Percentiles rank a stretch among this genome's conserved stretches.
Evolutionary conservation across 441 rosid species (phyloP).

Genomic region (Adansonia gregorii): DNA sequence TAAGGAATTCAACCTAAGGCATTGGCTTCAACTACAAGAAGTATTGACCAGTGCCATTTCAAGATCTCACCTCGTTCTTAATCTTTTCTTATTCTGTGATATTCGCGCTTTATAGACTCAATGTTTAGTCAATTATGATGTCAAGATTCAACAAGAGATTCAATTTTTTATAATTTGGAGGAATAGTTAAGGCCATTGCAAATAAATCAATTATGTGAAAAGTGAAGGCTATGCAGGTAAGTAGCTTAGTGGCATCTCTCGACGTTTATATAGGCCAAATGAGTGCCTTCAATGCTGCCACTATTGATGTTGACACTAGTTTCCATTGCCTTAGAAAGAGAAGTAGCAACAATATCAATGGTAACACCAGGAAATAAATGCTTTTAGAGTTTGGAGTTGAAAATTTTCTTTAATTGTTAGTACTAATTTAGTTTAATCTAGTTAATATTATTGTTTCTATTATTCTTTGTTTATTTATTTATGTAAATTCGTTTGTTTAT

Average conservation of each 20-base stretch:
- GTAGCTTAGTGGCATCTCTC: slow-evolving; percentile 88
- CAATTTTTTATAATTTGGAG: slow-evolving; percentile 70
- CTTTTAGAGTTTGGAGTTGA: too few species aligned
- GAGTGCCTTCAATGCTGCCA: slow-evolving; percentile 62
- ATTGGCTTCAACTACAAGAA: too few species aligned
- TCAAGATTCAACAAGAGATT: slow-evolving; percentile 82
- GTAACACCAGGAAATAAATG: too few species aligned
- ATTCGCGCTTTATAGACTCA: slow-evolving; percentile 88
- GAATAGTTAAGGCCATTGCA: slow-evolving; percentile 88
- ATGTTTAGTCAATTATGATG: slow-evolving; percentile 85
- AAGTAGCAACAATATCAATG: slow-evolving; percentile 50
- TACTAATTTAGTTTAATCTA: too few species aligned
- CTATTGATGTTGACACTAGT: slow-evolving; percentile 51
- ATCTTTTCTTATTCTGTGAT: slow-evolving; percentile 56
- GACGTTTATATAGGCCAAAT: slow-evolving; percentile 75
- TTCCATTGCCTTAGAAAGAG: slow-evolving; percentile 56
- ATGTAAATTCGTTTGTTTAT: too few species aligned
- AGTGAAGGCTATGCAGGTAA: slow-evolving; percentile 89
- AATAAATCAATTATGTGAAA: slow-evolving; percentile 82
- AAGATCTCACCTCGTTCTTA: too few species aligned
- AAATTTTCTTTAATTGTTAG: too few species aligned
- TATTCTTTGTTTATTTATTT: too few species aligned
- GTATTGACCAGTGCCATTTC: too few species aligned
- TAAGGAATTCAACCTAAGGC: too few species aligned
- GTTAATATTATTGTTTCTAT: too few species aligned